A percentile compares a stretch with the other conserved stretches of the same genome.
These are phyloP conservation scores for Pythium myriotylum DNA, from an alignment of 352 stramenopile species.

Conservation along the genomic window DNA sequence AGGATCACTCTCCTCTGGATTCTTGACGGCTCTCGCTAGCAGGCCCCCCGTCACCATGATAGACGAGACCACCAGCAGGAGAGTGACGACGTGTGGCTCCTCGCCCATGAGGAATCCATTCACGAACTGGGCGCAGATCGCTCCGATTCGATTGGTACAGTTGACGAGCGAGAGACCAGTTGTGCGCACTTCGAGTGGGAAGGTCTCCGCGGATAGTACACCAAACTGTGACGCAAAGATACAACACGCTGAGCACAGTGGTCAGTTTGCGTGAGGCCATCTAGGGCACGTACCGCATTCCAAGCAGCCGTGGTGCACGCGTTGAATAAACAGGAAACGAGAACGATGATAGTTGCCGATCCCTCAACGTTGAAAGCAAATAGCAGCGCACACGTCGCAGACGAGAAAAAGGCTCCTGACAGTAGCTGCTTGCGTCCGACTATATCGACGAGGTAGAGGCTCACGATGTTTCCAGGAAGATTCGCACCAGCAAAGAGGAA, in stretches of 20 bases:
- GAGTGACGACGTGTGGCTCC: constrained; percentile 69
- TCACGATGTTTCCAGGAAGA: constrained; percentile 90
- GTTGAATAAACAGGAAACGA: constrained; percentile 91
- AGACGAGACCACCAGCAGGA: constrained; percentile 78
- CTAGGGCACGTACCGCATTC: constrained; percentile 71
- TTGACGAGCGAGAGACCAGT: constrained; percentile 91
- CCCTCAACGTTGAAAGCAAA: constrained; percentile 82
- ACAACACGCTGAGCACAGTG: not conserved
- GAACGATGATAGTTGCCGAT: constrained; percentile 74
- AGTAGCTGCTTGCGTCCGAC: constrained; percentile 74
- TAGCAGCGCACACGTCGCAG: constrained; percentile 61
- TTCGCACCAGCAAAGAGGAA: constrained; percentile 92
- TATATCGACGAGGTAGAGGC: constrained; percentile 72
- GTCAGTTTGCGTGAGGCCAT: not conserved
- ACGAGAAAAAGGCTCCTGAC: constrained; percentile 66
- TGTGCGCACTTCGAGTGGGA: constrained; percentile 87
- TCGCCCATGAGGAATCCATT: constrained; percentile 86
- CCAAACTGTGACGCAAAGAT: constrained; percentile 64
- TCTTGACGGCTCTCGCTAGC: constrained; percentile 41
- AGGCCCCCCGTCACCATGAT: constrained; percentile 73
- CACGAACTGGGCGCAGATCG: constrained; percentile 91
- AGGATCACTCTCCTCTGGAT: constrained; percentile 29
- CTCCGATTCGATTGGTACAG: constrained; percentile 84
- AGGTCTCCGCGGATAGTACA: constrained; percentile 87
- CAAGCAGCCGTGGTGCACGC: constrained; percentile 88